Base-by-base conservation (phyloP, 805 yeast species). In the Millerago galiae region DNA sequence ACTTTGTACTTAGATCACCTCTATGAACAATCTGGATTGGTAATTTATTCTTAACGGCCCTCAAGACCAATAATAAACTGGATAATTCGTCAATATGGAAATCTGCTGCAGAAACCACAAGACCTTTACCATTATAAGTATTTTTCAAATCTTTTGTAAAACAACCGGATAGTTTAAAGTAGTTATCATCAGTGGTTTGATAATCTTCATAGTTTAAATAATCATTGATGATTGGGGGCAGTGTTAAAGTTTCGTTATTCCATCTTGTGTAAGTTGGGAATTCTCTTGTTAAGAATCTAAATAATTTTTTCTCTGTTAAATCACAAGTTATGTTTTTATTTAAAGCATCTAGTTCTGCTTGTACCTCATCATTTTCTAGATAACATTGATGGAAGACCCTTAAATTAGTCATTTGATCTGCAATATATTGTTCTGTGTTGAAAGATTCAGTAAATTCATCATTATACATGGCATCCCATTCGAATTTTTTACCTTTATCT, bases 1-100 rank as follows among this genome's bases (percentile, higher is more conserved):
- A 56, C 9, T 54, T 53, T 16, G 48, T 43, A 13, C 50, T 70
- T 63, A 65, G 46, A 35, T 65, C 70, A 35, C 63, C 64, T 49
- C 65, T 62, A 49, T 65, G 68, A 14, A 69, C 49, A 14, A 69
- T 54, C 51, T 70, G 69, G 35, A 70, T 67, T 5, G 75, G 75
- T 24, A 65, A 53, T 11, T 37, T 44, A 52, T 67, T 70, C 21
- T 55, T 55, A 15, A 62, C 44, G 7, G 58, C 58, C 30, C 73
- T 55, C 21, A 70, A 53, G 35, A 76, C 63, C 4, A 74, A 68
- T 25, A 84, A 60, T 27, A 68, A 40, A 18, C 68, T 58, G 9
- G 63, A 52, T 21, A 64, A 54, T 21, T 67, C 61, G 17, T 48
- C 50, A 14, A 66, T 53, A 43, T 61, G 65, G 24, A 43, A 47